Base-by-base conservation (phyloP, 345 rosid genomes). In the Stellera chamaejasme region DNA sequence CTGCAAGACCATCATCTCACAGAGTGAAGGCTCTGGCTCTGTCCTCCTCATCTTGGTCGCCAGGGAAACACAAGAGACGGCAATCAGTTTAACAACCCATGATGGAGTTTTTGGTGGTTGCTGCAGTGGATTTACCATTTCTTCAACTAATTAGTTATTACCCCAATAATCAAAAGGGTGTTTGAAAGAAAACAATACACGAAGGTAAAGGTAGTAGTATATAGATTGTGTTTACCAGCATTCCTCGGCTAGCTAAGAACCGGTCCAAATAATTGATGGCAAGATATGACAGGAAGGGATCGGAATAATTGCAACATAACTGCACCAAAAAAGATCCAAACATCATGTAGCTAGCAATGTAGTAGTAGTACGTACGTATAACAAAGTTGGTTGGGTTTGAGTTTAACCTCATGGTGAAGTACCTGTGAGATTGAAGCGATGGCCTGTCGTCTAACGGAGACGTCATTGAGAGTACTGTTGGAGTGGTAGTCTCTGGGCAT, bases 241-340 rank as follows among this genome's bases (percentile, higher is more conserved):
- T 71, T 60, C 52, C 78, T 70, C 77, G 85, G 66, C 63, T 72
- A 5, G 90, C 82, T 50, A 90, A 52, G 75, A 84, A 86, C 60
- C 97, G 79, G 71, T 90, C 97, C 36, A 90, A 74, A 68, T 90
- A 90, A 70, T 86, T 90, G 16, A 78, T 74, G 10, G 95, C 92
- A 43, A 90, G 91, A 70, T 84, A 90, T 45, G 84, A 63, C 50
- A 79, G 25, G 60, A 72, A 67, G 6, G 81, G 82, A 48, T 77
- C 82, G 23, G 23, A 19, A 47, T 61, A 63, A 48, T 57, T 43
- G 59, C 67, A 43, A 61, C 72, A 75, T 45, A 74, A 48, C 89
- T 73, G 79, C 62, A 66, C 64, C 19, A 28, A n/a, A 6, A 26
- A n/a, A 36, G 45, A n/a, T 25, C 36, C 11, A 8, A 8, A 49